A percentile compares a stretch with the other conserved stretches of the same genome.
phyloP scores from a whole-genome alignment of 768 basidiomycete species.

The Tylopilus sp. region DNA sequence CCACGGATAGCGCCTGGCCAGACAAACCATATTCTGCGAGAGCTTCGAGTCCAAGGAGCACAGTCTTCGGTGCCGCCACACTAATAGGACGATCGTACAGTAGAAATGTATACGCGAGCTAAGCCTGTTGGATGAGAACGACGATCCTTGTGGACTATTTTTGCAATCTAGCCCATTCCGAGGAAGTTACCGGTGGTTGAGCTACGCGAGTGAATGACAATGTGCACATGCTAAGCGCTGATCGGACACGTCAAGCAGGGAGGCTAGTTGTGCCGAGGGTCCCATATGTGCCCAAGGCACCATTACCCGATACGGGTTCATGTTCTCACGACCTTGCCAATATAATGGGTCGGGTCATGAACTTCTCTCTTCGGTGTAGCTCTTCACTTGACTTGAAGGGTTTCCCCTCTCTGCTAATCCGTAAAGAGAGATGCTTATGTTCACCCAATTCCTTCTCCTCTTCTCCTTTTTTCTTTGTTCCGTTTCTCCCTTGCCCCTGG shows the following conservation, averaged over 20 bases:
- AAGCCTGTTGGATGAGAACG: not conserved
- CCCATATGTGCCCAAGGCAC: conserved; percentile 2
- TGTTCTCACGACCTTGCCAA: conserved; percentile 18
- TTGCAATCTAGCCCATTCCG: no score
- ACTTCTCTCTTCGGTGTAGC: conserved; percentile 8
- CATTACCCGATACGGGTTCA: not conserved
- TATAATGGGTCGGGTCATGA: conserved; percentile 13
- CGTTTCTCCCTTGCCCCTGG: conserved; percentile 33
- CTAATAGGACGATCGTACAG: not conserved
- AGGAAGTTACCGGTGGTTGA: not conserved
- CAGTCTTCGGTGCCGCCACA: conserved; percentile 6
- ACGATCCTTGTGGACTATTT: conserved; percentile 3
- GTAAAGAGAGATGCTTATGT: conserved; percentile 20
- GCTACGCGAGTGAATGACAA: not conserved
- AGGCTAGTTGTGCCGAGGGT: conserved; percentile 1
- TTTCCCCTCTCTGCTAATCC: conserved; percentile 16
- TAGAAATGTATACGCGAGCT: not conserved
- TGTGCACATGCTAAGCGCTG: not conserved
- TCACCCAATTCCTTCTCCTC: conserved; percentile 15
- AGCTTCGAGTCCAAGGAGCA: not conserved
- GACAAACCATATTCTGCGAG: not conserved
- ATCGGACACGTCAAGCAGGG: not conserved
- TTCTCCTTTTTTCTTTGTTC: conserved; percentile 17
- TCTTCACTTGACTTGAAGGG: conserved; percentile 9
- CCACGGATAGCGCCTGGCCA: not conserved